These are phyloP conservation scores for Canavalia ensiformis DNA, from an alignment of 306 rosid genomes.

Conservation along the genomic window DNA sequence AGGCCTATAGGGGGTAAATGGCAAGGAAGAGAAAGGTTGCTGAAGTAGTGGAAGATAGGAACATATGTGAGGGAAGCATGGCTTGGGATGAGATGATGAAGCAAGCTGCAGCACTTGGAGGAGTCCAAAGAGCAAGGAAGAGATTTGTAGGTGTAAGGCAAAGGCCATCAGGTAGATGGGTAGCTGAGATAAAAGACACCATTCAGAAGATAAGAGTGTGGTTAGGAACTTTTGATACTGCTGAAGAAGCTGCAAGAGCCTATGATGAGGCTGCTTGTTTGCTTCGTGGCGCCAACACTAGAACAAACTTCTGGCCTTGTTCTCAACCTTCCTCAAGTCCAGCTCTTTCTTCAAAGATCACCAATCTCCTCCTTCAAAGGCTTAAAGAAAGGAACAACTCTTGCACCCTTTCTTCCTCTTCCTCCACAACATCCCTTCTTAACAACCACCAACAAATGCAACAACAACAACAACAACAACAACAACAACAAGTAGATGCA, in stretches of 20 bases:
- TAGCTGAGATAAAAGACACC: slow-evolving; percentile 95
- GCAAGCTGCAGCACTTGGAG: slow-evolving; percentile 80
- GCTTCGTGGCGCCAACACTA: slow-evolving; percentile 88
- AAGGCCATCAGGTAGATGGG: slow-evolving; percentile 97
- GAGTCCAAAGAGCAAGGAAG: slow-evolving; percentile 66
- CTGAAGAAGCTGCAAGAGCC: slow-evolving; percentile 97
- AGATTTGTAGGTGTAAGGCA: slow-evolving; percentile 90
- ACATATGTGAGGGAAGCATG: slow-evolving; percentile 56
- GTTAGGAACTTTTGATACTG: slow-evolving; percentile 98
- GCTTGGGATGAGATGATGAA: slow-evolving; percentile 86
- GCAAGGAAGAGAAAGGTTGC: slow-evolving; percentile 82
- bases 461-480: neutral
- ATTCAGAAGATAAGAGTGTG: slow-evolving; percentile 95
- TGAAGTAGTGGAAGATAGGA: slow-evolving; percentile 62
- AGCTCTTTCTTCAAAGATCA: slow-evolving; percentile 91
- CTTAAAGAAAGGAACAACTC: slow-evolving; percentile 78
- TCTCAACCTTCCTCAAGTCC: slow-evolving; percentile 71
- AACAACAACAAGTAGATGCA: slow-evolving; percentile 49
- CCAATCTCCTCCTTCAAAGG: slow-evolving; percentile 89
- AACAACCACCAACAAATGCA: slow-evolving; percentile 58
- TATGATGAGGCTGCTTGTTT: slow-evolving; percentile 98
- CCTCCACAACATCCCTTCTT: slow-evolving; percentile 47
- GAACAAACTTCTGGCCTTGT: slow-evolving; percentile 96
- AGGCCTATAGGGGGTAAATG: slow-evolving; percentile 65
- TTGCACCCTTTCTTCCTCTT: slow-evolving; percentile 33